phyloP scores from a whole-genome alignment of 768 basidiomycete species.

The Tremella fuciformis region DNA sequence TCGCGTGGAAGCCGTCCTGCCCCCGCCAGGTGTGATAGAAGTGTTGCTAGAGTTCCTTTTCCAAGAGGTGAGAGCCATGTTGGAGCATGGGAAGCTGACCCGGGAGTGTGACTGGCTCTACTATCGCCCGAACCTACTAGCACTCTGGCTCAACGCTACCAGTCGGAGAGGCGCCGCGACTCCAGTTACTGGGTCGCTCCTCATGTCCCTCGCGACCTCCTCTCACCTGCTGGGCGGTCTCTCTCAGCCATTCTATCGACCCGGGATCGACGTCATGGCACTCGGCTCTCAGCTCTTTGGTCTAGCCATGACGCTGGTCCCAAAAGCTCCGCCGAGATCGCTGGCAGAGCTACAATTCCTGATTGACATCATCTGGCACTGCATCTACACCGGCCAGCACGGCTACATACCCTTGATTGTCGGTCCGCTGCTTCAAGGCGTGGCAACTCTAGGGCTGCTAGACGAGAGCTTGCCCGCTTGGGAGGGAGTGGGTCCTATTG shows the following conservation, averaged over 20 bases:
- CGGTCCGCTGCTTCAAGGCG: not conserved
- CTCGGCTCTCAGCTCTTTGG: not conserved
- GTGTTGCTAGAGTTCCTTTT: conserved; percentile 24
- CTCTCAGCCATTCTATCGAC: not conserved
- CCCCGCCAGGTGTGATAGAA: conserved; percentile 14
- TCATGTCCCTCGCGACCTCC: conserved; percentile 17
- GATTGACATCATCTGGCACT: not conserved
- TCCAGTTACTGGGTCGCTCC: conserved; percentile 16
- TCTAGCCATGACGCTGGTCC: not conserved
- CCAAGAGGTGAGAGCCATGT: conserved; percentile 19
- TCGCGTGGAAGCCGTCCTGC: conserved; percentile 11
- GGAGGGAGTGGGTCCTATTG: not conserved
- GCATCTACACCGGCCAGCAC: conserved; percentile 8
- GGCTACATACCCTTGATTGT: not conserved
- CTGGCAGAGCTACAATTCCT: not conserved
- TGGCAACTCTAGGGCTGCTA: not conserved
- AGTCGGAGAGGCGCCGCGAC: conserved; percentile 5
- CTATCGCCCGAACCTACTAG: conserved; percentile 6
- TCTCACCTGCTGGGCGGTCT: conserved; percentile 13
- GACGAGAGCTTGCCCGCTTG: not conserved
- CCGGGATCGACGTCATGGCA: not conserved
- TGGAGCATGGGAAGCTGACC: not conserved
- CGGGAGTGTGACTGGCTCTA: conserved; percentile 29
- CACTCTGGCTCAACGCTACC: conserved; percentile 9
- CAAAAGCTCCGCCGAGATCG: no score